Evolutionary conservation across 257 asterid species (phyloP).

Genomic region (Capsicum pubescens): DNA sequence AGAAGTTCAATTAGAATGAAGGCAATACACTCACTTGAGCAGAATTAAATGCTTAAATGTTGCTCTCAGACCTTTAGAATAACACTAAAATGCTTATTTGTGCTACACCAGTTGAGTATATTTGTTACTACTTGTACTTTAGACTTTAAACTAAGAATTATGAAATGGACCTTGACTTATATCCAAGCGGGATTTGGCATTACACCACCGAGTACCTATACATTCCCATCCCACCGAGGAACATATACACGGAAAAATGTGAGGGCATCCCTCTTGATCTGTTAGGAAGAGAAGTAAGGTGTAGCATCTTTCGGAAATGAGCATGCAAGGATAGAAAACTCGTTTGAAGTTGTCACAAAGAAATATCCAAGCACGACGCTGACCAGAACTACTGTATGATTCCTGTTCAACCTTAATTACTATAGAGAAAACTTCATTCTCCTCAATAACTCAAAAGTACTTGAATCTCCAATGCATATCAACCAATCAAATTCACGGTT

Average conservation of each 20-base stretch:
- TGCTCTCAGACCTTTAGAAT: not conserved
- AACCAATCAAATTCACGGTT: too few species aligned
- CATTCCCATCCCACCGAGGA: not conserved
- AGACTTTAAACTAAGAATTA: not conserved
- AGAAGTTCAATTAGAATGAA: not conserved
- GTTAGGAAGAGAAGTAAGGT: not conserved
- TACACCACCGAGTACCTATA: not conserved
- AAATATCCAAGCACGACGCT: not conserved
- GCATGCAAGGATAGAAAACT: not conserved
- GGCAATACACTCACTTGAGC: not conserved
- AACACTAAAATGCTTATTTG: not conserved
- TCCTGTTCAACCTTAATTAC: not conserved
- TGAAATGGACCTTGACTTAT: not conserved
- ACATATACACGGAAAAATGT: not conserved
- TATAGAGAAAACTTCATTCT: not conserved
- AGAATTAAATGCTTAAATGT: not conserved
- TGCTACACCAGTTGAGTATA: constrained; percentile 5
- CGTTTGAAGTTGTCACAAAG: not conserved
- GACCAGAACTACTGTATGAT: not conserved
- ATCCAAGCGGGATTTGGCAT: not conserved
- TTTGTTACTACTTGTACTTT: not conserved
- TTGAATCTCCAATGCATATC: not conserved
- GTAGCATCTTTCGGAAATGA: not conserved
- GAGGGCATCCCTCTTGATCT: not conserved
- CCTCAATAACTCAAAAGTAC: not conserved